phyloP scores from a whole-genome alignment of 768 basidiomycete species.

The Kwoniella botswanensis region DNA sequence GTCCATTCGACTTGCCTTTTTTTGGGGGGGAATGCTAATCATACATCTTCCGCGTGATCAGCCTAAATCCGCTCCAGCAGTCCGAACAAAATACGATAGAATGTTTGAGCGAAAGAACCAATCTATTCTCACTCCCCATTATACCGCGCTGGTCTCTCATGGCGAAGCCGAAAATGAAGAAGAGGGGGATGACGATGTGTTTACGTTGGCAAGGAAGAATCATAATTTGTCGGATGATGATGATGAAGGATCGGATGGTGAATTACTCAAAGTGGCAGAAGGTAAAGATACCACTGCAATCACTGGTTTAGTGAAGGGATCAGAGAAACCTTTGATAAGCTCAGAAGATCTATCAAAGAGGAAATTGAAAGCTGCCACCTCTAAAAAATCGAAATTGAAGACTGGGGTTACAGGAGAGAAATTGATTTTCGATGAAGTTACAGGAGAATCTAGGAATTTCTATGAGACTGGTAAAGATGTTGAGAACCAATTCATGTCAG shows the following conservation, averaged over 20 bases:
- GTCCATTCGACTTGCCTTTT: no score
- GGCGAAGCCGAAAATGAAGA: constrained; percentile 57
- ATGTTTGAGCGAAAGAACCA: constrained; percentile 99
- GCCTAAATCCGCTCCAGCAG: constrained; percentile 27
- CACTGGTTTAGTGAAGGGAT: not conserved
- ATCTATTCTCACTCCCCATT: constrained; percentile 86
- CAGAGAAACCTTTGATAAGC: constrained; percentile 44
- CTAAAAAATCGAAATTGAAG: constrained; percentile 74
- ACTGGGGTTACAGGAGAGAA: constrained; percentile 69
- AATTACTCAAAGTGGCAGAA: not conserved
- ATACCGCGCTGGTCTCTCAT: constrained; percentile 82
- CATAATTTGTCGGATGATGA: constrained; percentile 68
- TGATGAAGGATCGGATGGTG: constrained; percentile 42
- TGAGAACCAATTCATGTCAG: constrained; percentile 67
- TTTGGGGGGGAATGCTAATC: no score
- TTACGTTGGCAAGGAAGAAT: constrained; percentile 88
- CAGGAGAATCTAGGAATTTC: constrained; percentile 73
- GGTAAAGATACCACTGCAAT: not conserved
- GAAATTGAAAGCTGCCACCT: constrained; percentile 73
- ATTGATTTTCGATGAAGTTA: constrained; percentile 84
- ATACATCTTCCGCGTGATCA: not conserved
- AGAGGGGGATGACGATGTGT: constrained; percentile 70
- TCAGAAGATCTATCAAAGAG: constrained; percentile 76
- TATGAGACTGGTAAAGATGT: constrained; percentile 82
- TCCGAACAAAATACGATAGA: constrained; percentile 90